Base-by-base conservation (phyloP, 495 filamentous ascomycete species). In the Oidiodendron maius region DNA sequence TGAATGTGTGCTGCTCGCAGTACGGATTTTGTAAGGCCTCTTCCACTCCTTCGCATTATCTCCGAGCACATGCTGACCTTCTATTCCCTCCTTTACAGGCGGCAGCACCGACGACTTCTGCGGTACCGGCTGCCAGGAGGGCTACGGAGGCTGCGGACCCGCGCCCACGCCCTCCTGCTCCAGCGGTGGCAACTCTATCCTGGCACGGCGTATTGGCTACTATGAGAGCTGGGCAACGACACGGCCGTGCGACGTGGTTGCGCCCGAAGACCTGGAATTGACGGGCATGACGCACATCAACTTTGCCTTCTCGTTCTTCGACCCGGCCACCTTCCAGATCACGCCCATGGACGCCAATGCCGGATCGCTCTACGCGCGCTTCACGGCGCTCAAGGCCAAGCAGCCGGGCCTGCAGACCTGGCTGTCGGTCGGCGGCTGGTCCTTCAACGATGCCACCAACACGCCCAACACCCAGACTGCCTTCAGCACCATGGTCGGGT, bases 391-490 rank as follows among this genome's bases (percentile, higher is more conserved):
- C 2, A 56, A 56, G 25, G 21, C 44, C 10, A 36, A 35, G 13
- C 23, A 46, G 21, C 44, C 44, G 44, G 59, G 52, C 1, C 55
- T 72, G 0, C 40, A 72, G 52, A 58, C 64, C 8, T 69, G 51
- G 44, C 51, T 76, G 10, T 46, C 62, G 8, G 47, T 75, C 12
- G 74, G 72, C 11, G 71, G 71, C 13, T 76, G 70, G 69, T 56
- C 61, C 0, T 70, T 73, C 49, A 67, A 50, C 30, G 44, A 46
- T 18, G 44, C 35, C 22, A 32, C 18, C 15, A 46, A 46, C 16
- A 36, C 44, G 15, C 44, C 44, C 21, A 17, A 30, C 35, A 50
- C 46, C 3, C 46, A 25, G 25, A 55, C 60, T 2, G 43, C 70
- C 2, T 73, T 66, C 36, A 50, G 55, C 35, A 44, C 67, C 17